Conservation (phyloP, 805 yeast species). For the Yamadazyma tumulicola region DNA sequence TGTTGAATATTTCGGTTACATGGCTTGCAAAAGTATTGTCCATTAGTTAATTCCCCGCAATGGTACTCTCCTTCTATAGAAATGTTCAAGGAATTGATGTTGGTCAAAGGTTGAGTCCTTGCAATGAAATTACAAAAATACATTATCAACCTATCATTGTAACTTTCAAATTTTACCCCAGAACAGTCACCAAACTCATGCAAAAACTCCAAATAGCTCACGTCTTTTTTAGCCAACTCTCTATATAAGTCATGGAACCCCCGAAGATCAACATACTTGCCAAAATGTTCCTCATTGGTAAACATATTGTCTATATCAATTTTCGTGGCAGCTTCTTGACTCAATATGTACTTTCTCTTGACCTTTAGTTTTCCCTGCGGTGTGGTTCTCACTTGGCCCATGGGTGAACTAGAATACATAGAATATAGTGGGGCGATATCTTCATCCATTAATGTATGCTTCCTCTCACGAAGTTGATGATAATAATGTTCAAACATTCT, state of each 20-base stretch:
- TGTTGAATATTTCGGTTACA: constrained; percentile 65
- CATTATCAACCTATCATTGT: constrained; percentile 40
- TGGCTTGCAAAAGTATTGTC: constrained; percentile 51
- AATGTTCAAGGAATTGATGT: constrained; percentile 26
- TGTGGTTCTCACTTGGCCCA: constrained; percentile 11
- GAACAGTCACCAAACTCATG: constrained; percentile 32
- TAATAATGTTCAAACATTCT: constrained; percentile 7
- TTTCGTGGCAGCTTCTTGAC: constrained; percentile 45
- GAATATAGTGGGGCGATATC: constrained; percentile 15
- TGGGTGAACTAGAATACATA: constrained; percentile 24
- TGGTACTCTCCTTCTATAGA: constrained; percentile 4
- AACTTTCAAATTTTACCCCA: constrained; percentile 34
- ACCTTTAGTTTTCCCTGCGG: constrained; percentile 19
- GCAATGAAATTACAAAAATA: constrained; percentile 51
- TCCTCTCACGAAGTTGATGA: constrained; percentile 5
- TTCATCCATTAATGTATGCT: constrained; percentile 3
- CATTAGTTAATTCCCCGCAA: constrained; percentile 10
- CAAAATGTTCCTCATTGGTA: constrained; percentile 59
- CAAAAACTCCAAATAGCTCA: constrained; percentile 51
- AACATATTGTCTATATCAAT: constrained; percentile 50
- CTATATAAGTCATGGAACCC: constrained; percentile 52
- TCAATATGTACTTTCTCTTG: constrained; percentile 38
- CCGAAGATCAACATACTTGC: constrained; percentile 59
- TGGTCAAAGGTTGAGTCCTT: constrained; percentile 48
- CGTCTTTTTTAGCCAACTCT: constrained; percentile 21